Evolutionary conservation across 352 stramenopile species (phyloP), one percentile per base, ranked within the genome.

Genomic region (Phytophthora meadii): DNA sequence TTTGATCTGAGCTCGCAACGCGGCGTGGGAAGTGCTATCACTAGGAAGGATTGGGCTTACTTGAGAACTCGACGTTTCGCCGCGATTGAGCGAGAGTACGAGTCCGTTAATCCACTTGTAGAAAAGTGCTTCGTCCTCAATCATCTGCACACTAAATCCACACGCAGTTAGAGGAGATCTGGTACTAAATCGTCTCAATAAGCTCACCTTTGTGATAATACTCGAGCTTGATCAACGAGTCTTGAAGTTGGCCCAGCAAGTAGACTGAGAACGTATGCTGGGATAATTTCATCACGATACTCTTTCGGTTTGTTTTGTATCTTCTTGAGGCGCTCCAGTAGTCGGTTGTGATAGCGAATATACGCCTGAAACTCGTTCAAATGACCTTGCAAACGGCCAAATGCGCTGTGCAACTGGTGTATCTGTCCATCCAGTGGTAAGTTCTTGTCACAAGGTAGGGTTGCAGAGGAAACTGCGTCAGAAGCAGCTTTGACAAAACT

Each of bases 61-160:
- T 28, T 60, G 24, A 27, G 37, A 28, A 8, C 27, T 25, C n/a
- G 25, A 47, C 14, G 42, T 28, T 8, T 32, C 39, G 27, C 41
- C 40, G 17, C 10, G 28, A 32, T 60, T 54, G 22, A 76, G 17
- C 15, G 54, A 61, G n/a, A 72, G 51, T 6, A 89, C 62, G 15
- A 91, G 49, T 11, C 80, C 62, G 44, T 91, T 89, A 51, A 89
- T 72, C 82, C 80, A 89, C 64, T 91, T 89, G 74, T 89, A 89
- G 14, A 90, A 89, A 8, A 84, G 51, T 36, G 75, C 71, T 61
- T 92, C 79, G 28, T 91, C 70, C 37, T 87, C 72, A 14, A 82
- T 48, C 70, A 89, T 82, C 54, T 89, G 68, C 6, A 92, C 36
- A 28, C 75, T 86, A 44, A n/a, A 51, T 42, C 4, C 12, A 49